Base-by-base conservation (phyloP, 164 flowering plant species). In the Magnolia kwangsiensis region DNA sequence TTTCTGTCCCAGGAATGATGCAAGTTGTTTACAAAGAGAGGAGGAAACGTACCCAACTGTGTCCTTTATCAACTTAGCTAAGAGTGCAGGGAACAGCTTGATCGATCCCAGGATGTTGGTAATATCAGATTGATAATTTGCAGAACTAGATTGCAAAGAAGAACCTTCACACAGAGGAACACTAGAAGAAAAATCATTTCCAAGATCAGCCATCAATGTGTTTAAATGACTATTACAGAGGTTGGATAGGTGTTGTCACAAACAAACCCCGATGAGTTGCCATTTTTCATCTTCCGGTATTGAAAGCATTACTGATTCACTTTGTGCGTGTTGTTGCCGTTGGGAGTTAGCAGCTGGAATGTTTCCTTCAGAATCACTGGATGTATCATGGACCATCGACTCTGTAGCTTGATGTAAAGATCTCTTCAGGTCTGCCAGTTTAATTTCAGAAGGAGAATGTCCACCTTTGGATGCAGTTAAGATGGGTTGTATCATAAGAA, bases 251-350 rank as follows among this genome's bases (percentile, higher is more conserved):
- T 84, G 88, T 73, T 78, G 84, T 97, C 98, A 96, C 76, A 92
- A 81, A 74, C 88, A 88, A 70, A 80, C 80, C 50, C 88, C 84
- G 31, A 91, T 73, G 8, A 91, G 80, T 72, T 68, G 78, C 92
- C 96, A 89, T 83, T 83, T 86, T 81, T 88, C 96, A 76, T 92
- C 94, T 73, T 83, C 88, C 27, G 90, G 90, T 73, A 89, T 67
- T 71, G 83, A 75, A 74, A 27, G 69, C 69, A 50, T 29, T 14
- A 59, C 31, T 13, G 83, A 74, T 76, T 79, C 84, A 81, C 71
- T 74, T 72, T 83, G 81, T 70, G 78, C 85, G 73, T 78, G 67
- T 73, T 76, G 74, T 59, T 69, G n/a, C 58, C 20, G 37, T 78
- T 51, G 63, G 20, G 59, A 3, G 4, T 59, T 72, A 81, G 79